These are phyloP conservation scores for Candida ficus DNA, from an alignment of 805 yeast species.

Conservation along the genomic window DNA sequence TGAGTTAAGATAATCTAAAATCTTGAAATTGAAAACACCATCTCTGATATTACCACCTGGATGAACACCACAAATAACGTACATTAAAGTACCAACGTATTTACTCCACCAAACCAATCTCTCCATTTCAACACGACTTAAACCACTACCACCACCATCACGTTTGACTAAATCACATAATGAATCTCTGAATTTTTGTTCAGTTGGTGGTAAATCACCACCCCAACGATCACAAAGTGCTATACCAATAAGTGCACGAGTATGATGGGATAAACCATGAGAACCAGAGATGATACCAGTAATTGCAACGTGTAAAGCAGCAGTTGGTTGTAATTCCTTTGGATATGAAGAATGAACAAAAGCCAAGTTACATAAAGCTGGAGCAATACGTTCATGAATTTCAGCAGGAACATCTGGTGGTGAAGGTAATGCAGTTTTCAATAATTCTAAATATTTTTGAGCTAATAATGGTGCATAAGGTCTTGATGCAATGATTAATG, in stretches of 20 bases:
- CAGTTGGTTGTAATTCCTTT: conserved; percentile 69
- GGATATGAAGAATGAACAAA: conserved; percentile 76
- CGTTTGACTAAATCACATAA: conserved; percentile 46
- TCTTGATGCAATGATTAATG: conserved; percentile 60
- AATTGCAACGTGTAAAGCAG: conserved; percentile 67
- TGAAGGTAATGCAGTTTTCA: conserved; percentile 52
- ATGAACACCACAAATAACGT: conserved; percentile 72
- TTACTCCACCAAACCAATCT: conserved; percentile 67
- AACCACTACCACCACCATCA: conserved; percentile 26
- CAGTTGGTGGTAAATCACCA: conserved; percentile 60
- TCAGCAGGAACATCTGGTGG: conserved; percentile 49
- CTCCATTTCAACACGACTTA: conserved; percentile 35
- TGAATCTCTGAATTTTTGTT: conserved; percentile 39
- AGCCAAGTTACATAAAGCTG: conserved; percentile 68
- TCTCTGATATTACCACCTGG: conserved; percentile 77
- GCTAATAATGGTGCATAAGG: conserved; percentile 69
- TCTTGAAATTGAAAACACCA: conserved; percentile 44
- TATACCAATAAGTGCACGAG: conserved; percentile 65
- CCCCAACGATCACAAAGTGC: conserved; percentile 82
- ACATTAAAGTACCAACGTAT: conserved; percentile 68
- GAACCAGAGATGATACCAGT: conserved; percentile 73
- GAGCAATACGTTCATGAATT: conserved; percentile 54
- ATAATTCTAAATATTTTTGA: conserved; percentile 46
- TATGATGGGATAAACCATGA: conserved; percentile 69
- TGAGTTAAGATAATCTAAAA: conserved; percentile 10